Conservation (phyloP, 73 alveolate genomes). For the Tetrahymena thermophila region DNA sequence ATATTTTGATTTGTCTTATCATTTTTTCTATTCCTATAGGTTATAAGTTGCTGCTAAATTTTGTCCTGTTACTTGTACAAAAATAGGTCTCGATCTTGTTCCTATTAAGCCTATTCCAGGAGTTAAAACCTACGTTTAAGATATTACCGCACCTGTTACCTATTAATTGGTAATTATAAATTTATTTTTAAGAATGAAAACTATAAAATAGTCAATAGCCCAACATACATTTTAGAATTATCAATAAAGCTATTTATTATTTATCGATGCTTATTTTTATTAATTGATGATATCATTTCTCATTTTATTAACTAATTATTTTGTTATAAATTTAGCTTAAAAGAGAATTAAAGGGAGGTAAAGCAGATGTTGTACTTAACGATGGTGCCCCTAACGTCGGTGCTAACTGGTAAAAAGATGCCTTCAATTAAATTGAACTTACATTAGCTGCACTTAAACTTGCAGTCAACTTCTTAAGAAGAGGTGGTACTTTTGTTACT, state of each 20-base stretch:
- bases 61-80: conserved; percentile 90
- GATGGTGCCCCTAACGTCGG: conserved; percentile 99
- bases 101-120: conserved; percentile 98
- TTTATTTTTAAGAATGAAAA: neutral
- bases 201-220: neutral
- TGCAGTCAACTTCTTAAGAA: conserved; percentile 86
- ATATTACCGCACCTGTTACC: conserved; percentile 97
- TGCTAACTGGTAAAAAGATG: conserved; percentile 96
- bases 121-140: conserved; percentile 90
- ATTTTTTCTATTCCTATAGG: neutral
- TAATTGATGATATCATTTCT: neutral
- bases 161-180: conserved; percentile 3
- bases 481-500: conserved; percentile 97
- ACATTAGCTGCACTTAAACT: conserved; percentile 80
- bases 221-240: neutral
- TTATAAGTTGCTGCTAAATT: conserved; percentile 18
- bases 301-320: neutral
- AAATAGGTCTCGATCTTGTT: conserved; percentile 97
- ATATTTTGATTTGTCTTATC: conserved; percentile 27
- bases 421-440: conserved; percentile 94
- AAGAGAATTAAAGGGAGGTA: conserved; percentile 83
- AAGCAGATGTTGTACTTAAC: conserved; percentile 98
- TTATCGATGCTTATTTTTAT: neutral
- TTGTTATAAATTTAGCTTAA: conserved; percentile 29
- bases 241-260: neutral